phyloP scores from a whole-genome alignment of 2,329 filamentous ascomycete species.

The Botryosphaeria dothidea region DNA sequence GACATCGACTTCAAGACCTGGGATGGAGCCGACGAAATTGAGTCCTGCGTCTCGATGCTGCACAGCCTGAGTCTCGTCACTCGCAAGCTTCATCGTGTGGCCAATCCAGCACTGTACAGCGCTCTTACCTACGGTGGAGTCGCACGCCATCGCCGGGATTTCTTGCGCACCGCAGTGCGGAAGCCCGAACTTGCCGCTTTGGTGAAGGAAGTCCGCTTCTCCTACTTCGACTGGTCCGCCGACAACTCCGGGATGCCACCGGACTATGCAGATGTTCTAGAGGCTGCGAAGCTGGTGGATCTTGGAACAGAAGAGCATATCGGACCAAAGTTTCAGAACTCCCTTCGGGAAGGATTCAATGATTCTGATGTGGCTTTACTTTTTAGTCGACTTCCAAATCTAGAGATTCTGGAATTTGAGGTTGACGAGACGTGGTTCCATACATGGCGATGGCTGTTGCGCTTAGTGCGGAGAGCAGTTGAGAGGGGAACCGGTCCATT shows the following conservation, averaged over 20 bases:
- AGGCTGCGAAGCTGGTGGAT: background rate
- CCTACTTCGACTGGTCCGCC: background rate
- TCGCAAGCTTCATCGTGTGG: background rate
- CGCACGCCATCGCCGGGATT: background rate
- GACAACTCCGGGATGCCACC: background rate
- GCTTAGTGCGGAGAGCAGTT: background rate
- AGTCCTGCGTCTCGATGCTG: background rate
- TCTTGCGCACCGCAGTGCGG: background rate
- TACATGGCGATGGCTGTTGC: background rate
- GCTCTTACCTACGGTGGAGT: background rate
- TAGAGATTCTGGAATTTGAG: background rate
- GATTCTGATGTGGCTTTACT: background rate
- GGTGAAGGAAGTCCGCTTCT: conserved; percentile 1
- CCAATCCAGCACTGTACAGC: background rate
- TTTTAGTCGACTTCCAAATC: background rate
- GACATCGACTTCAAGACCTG: conserved; percentile 7
- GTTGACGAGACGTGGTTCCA: conserved; percentile 7
- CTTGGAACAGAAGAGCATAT: background rate
- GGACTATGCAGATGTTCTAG: background rate
- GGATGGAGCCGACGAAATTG: background rate
- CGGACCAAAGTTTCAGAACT: background rate
- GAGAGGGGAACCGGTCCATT: background rate
- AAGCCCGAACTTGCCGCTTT: background rate
- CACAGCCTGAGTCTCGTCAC: background rate
- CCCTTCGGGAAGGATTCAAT: background rate